These are phyloP conservation scores for Musa itinerans DNA, from an alignment of 176 grass and related monocot species.

Conservation along the genomic window DNA sequence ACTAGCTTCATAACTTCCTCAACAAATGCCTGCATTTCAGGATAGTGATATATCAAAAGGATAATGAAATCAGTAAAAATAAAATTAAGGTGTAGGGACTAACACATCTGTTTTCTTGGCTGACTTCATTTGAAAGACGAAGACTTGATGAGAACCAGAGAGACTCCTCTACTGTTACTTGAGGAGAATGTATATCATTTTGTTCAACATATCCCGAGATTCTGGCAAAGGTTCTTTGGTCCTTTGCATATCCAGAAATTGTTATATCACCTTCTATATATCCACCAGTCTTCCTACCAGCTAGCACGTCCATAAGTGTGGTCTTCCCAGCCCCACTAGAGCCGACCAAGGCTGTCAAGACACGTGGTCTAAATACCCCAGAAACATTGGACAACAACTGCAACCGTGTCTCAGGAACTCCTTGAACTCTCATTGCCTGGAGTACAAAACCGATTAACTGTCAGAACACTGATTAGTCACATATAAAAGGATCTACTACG, in stretches of 20 bases:
- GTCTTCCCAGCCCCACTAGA: constrained; percentile 79
- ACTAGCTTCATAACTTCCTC: constrained; percentile 69
- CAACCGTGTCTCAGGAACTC: constrained; percentile 38
- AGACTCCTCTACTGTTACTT: constrained; percentile 76
- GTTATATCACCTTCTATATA: constrained; percentile 61
- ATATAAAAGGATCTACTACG: not conserved
- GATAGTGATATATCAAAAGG: constrained; percentile 1
- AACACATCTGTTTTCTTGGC: constrained; percentile 39
- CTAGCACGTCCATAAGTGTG: constrained; percentile 70
- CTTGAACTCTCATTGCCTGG: constrained; percentile 46
- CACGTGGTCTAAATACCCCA: constrained; percentile 56
- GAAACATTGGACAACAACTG: constrained; percentile 54
- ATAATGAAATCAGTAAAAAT: not conserved
- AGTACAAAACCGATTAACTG: not conserved
- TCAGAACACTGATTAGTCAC: constrained; percentile 4
- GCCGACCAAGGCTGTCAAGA: constrained; percentile 71
- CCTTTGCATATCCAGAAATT: constrained; percentile 59
- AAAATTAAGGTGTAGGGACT: constrained; percentile 4
- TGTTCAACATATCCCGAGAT: constrained; percentile 83
- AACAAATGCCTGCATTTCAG: constrained; percentile 47
- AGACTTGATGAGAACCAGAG: constrained; percentile 64
- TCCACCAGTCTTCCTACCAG: constrained; percentile 62
- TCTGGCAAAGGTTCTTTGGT: constrained; percentile 64
- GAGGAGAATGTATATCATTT: constrained; percentile 73
- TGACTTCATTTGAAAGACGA: constrained; percentile 47